phyloP scores from a whole-genome alignment of 2,329 filamentous ascomycete genomes.

The Ascosphaera apis region DNA sequence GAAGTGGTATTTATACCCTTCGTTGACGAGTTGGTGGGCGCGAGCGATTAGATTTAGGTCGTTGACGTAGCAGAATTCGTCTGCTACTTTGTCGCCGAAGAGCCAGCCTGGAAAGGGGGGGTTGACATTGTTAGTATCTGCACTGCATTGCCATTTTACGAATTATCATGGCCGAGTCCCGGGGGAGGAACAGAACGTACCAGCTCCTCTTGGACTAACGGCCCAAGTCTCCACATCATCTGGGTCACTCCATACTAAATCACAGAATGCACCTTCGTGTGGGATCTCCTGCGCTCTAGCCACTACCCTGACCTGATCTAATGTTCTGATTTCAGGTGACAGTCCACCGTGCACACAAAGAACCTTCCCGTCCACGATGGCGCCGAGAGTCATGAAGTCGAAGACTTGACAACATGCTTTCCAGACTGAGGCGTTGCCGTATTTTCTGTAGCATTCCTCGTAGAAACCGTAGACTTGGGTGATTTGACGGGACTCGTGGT shows the following conservation, averaged over 20 bases:
- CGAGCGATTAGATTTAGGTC: slow-evolving; percentile 83
- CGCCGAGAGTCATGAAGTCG: slow-evolving; percentile 74
- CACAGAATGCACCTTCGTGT: slow-evolving; percentile 97
- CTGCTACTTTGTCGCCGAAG: slow-evolving; percentile 88
- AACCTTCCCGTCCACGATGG: slow-evolving; percentile 46
- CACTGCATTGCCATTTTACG: slow-evolving; percentile 81
- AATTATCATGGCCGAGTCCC: slow-evolving; percentile 39
- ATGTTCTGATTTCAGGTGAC: slow-evolving; percentile 70
- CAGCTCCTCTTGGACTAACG: slow-evolving; percentile 71
- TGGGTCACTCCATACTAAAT: slow-evolving; percentile 91
- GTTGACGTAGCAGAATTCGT: slow-evolving; percentile 84
- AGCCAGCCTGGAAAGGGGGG: slow-evolving; percentile 53
- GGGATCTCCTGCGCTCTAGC: slow-evolving; percentile 97
- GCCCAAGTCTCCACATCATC: slow-evolving; percentile 55
- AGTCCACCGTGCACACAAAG: slow-evolving; percentile 90
- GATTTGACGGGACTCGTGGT: slow-evolving; percentile 92
- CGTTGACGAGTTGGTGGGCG: slow-evolving; percentile 96
- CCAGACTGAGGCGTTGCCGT: slow-evolving; percentile 97
- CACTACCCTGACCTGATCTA: slow-evolving; percentile 85
- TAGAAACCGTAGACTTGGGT: slow-evolving; percentile 99
- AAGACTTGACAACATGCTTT: slow-evolving; percentile 99
- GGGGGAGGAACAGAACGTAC: slow-evolving; percentile 15
- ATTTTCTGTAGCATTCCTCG: slow-evolving; percentile 92
- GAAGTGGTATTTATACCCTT: slow-evolving; percentile 99
- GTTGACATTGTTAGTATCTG: slow-evolving; percentile 24